Conservation (phyloP, 73 alveolate species). For the Paraurostyla sp. region DNA sequence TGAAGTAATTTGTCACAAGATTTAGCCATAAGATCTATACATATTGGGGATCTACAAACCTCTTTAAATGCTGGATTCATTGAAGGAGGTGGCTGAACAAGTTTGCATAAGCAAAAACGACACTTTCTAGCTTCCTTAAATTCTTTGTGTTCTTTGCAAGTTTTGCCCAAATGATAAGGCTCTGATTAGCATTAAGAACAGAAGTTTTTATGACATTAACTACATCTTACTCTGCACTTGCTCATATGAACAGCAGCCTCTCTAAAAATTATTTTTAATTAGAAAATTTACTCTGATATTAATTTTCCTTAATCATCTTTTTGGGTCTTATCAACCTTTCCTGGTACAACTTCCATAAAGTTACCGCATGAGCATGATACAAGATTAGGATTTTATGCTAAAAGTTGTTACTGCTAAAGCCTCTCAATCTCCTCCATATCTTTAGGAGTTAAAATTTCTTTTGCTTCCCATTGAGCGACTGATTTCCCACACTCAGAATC, state of each 20-base stretch:
- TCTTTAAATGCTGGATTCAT: constrained; percentile 64
- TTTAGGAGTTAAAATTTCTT: constrained; percentile 64
- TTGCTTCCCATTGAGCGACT: constrained; percentile 71
- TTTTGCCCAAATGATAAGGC: constrained; percentile 85
- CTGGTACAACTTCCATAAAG: constrained; percentile 78
- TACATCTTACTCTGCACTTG: constrained; percentile 75
- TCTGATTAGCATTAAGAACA: constrained; percentile 71
- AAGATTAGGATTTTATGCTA: constrained; percentile 1
- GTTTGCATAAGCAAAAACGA: constrained; percentile 62
- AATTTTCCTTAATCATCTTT: constrained; percentile 66
- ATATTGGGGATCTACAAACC: constrained; percentile 74
- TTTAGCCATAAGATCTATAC: constrained; percentile 65
- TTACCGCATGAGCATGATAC: constrained; percentile 68
- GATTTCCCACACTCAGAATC: constrained; percentile 51
- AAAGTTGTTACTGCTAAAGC: neutral
- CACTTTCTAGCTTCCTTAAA: constrained; percentile 74
- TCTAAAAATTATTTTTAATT: neutral
- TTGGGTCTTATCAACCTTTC: constrained; percentile 71
- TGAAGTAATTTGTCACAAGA: constrained; percentile 75
- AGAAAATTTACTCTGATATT: constrained; percentile 49
- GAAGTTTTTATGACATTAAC: constrained; percentile 70
- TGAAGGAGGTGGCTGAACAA: constrained; percentile 46
- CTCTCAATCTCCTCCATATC: constrained; percentile 69
- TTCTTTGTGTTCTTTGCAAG: constrained; percentile 78
- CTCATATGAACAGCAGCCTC: constrained; percentile 81